Evolutionary conservation across 2,329 filamentous ascomycete genomes (phyloP), one percentile per base, ranked within the genome.

Genomic region (Colletotrichum sp.): DNA sequence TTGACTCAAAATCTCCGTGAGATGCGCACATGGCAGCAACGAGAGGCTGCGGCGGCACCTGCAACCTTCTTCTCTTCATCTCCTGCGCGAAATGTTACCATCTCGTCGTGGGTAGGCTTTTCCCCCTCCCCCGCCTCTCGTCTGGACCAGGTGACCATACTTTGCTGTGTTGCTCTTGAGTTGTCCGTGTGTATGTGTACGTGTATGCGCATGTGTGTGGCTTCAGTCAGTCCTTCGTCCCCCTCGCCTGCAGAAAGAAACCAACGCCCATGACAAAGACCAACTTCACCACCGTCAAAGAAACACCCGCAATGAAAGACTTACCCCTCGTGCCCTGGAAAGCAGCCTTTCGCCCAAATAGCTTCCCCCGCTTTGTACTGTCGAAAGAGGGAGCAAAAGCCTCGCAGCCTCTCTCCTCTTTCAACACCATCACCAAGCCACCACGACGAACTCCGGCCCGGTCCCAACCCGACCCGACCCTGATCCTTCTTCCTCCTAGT

Each of bases 41-140:
- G 70, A 68, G 73, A 75, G 73, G 73, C 62, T 75, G 73, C 69
- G 69, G 64, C 64, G 56, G 64, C 56, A 28, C 61, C 9, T 75
- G n/a, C 55, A 32, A 39, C 28, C 55, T 28, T 9, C n/a, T 12
- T n/a, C n/a, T 39, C 25, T 25, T 8, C 15, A n/a, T 4, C 15
- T 55, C 56, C 25, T 22, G 25, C 18, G 25, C 16, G 25, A 15
- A 10, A 67, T 25, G 28, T n/a, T 22, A 2, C 55, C 27, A 30
- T 22, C 32, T 39, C 58, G 34, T 61, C 58, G 18, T 34, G 58
- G 25, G 16, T 43, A 15, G 30, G 18, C 62, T 36, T 22, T 28
- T 18, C 25, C 5, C 52, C 25, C 16, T 58, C 39, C 55, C 66
- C 48, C n/a, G 18, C 18, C 52, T 56, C 52, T 56, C 52, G 12